phyloP scores from a whole-genome alignment of 805 yeast species.

The Cyberlindnera euphorbiae region DNA sequence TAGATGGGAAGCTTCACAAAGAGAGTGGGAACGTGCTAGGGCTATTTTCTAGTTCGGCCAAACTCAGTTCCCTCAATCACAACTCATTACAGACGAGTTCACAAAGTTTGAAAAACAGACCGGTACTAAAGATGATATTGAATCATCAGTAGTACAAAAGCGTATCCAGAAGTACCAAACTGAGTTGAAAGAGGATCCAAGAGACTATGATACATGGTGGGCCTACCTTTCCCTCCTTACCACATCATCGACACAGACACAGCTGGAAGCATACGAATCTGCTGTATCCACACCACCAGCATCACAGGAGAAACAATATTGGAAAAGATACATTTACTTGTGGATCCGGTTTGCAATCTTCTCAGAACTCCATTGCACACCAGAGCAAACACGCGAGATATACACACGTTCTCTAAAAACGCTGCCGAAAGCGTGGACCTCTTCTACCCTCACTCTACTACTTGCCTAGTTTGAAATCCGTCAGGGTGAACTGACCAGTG shows the following conservation, averaged over 20 bases:
- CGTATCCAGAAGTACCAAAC: constrained; percentile 53
- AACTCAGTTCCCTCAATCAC: constrained; percentile 37
- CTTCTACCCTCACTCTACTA: constrained; percentile 69
- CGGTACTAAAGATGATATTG: constrained; percentile 54
- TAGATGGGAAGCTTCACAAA: constrained; percentile 58
- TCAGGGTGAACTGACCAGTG: constrained; percentile 41
- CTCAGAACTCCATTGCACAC: constrained; percentile 49
- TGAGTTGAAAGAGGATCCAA: constrained; percentile 40
- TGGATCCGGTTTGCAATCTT: constrained; percentile 65
- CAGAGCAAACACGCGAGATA: constrained; percentile 41
- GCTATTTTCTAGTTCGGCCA: constrained; percentile 52
- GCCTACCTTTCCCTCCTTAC: constrained; percentile 50
- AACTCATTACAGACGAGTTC: constrained; percentile 31
- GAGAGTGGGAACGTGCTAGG: constrained; percentile 60
- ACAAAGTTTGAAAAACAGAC: constrained; percentile 56
- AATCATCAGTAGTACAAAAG: constrained; percentile 45
- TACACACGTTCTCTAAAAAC: constrained; percentile 45
- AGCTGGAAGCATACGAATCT: constrained; percentile 36
- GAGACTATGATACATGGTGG: constrained; percentile 85
- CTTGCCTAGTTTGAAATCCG: constrained; percentile 74
- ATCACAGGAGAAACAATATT: constrained; percentile 34
- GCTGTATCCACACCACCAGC: constrained; percentile 40
- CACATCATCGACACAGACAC: constrained; percentile 29
- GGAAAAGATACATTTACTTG: constrained; percentile 68
- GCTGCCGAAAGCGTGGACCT: constrained; percentile 61